Evolutionary conservation across 805 yeast species (phyloP).

Genomic region (Wickerhamiella nectarea): DNA sequence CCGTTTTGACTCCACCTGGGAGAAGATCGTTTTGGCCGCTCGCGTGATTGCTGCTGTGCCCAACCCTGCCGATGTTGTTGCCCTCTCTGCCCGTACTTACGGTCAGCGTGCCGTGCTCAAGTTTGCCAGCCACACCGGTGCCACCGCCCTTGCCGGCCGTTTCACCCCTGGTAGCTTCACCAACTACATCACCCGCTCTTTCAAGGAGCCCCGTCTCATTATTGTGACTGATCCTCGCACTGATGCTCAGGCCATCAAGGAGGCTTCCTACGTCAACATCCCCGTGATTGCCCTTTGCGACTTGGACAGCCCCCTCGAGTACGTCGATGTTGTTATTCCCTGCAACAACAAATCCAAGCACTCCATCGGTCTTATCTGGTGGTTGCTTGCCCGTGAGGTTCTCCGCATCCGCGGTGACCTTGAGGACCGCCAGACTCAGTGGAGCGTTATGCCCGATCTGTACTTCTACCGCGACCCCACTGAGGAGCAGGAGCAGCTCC

Average conservation of each 20-base stretch:
- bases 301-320: conserved; percentile 98
- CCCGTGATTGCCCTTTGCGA: conserved; percentile 99
- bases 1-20: conserved; percentile 99
- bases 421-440: conserved; percentile 89
- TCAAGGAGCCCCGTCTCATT: conserved; percentile 99
- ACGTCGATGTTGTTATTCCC: conserved; percentile 99
- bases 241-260: conserved; percentile 99
- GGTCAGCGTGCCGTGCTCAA: conserved; percentile 99
- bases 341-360: conserved; percentile 99
- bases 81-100: conserved; percentile 96
- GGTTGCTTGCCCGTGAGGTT: conserved; percentile 98
- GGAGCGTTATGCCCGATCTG: conserved; percentile 99
- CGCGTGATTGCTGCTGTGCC: conserved; percentile 99
- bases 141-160: conserved; percentile 99
- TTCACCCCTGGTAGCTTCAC: conserved; percentile 99
- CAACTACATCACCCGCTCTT: conserved; percentile 98
- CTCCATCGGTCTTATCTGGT: conserved; percentile 99
- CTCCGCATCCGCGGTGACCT: conserved; percentile 96
- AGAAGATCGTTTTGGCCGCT: conserved; percentile 98
- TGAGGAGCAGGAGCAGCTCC: conserved; percentile 76
- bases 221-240: conserved; percentile 99
- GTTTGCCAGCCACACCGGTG: conserved; percentile 99
- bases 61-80: conserved; percentile 96
- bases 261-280: conserved; percentile 98
- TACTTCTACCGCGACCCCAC: conserved; percentile 99